These are phyloP conservation scores for Alternaria longipes DNA, from an alignment of 2,329 filamentous ascomycete species.

Conservation along the genomic window DNA sequence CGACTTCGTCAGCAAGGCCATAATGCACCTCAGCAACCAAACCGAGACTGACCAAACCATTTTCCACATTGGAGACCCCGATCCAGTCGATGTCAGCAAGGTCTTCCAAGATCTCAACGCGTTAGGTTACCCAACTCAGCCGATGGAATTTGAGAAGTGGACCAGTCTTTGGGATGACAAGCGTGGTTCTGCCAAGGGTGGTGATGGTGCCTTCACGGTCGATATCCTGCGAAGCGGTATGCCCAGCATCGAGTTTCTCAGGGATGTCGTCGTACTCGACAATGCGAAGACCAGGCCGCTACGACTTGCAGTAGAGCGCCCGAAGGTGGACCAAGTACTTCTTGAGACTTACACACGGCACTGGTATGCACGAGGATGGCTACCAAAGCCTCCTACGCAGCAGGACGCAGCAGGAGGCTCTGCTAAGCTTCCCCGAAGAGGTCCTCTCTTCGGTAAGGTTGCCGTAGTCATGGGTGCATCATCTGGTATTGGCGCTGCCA, in stretches of 20 bases:
- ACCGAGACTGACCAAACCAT: slow-evolving; percentile 69
- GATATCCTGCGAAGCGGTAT: slow-evolving; percentile 83
- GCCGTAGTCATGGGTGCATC: slow-evolving; percentile 82
- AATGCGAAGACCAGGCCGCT: slow-evolving; percentile 73
- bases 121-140: slow-evolving; percentile 75
- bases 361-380: slow-evolving; percentile 82
- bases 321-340: slow-evolving; percentile 74
- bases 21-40: slow-evolving; percentile 74
- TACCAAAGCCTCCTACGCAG: slow-evolving; percentile 68
- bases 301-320: slow-evolving; percentile 67
- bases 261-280: slow-evolving; percentile 76
- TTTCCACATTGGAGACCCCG: slow-evolving; percentile 78
- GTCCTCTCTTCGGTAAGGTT: slow-evolving; percentile 73
- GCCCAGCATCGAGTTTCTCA: slow-evolving; percentile 76
- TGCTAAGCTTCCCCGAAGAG: slow-evolving; percentile 58
- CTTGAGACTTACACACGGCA: slow-evolving; percentile 81
- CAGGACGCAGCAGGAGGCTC: slow-evolving; percentile 57
- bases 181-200: slow-evolving; percentile 69
- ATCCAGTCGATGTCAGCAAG: slow-evolving; percentile 70
- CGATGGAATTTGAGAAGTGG: slow-evolving; percentile 76
- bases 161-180: slow-evolving; percentile 76
- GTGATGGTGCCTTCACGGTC: slow-evolving; percentile 77
- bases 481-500: slow-evolving; percentile 80
- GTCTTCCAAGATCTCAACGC: slow-evolving; percentile 71
- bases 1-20: slow-evolving; percentile 79